Base-by-base conservation (phyloP, 768 basidiomycete species). In the Brasilioporus rufonigricans region DNA sequence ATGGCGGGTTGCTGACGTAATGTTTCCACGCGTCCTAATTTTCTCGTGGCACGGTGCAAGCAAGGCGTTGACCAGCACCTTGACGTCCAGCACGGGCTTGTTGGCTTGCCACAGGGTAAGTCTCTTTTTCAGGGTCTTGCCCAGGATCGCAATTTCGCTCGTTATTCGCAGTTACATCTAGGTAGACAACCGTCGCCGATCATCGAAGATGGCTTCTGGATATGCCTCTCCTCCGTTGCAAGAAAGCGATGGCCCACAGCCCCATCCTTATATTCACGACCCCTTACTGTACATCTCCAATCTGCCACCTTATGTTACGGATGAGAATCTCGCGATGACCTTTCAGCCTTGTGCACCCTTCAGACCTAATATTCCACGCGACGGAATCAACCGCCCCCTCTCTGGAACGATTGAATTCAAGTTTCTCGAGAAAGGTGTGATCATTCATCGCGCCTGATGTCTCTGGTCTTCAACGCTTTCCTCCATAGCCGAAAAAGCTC, bases 371-470 rank as follows among this genome's bases (percentile, higher is more conserved):
- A 87, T 93, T 60, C 66, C 72, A 46, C 84, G 87, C 65, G 86
- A 89, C 71, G 77, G 71, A 3, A 61, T 76, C 47, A 74, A 73
- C 62, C 75, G 73, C 52, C 72, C 79, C 26, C 70, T 89, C 27
- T 78, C 80, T 49, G 91, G 89, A 29, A 87, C 83, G 55, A 90
- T 93, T 66, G 89, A 93, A 71, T 93, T 93, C 77, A 90, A 82
- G 69, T 86, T 78, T 65, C 76, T 88, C 44, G 87, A 89, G 66
- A 88, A 85, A 78, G 91, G 91, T 91, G 60, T 66, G 79, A 68
- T 56, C 14, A 32, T 58, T 55, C 45, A 43, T 61, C 44, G 35
- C 52, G 48, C 55, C 36, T 38, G 12, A 56, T 45, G 26, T 51
- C 35, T 45, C 27, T 51, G 18, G 47, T 60, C 32, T 55, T 60